A percentile compares a stretch with the other conserved stretches of the same genome.
Conservation (phyloP, 2,329 filamentous ascomycete genomes). For the Stachybotrys echinatus region DNA sequence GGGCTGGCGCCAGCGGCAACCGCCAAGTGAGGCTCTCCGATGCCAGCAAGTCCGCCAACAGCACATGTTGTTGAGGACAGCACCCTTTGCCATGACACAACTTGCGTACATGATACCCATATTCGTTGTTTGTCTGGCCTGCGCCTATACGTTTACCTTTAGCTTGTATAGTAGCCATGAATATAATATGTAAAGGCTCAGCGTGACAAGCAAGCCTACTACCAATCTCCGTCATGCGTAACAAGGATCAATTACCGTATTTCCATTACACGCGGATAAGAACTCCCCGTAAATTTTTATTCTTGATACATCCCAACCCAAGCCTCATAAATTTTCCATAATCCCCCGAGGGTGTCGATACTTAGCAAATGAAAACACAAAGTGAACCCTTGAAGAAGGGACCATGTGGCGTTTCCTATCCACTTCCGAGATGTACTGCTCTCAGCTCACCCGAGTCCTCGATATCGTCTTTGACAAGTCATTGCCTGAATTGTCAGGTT, state of each 20-base stretch:
- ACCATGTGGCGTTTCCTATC: background rate
- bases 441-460: background rate
- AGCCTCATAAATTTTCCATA: background rate
- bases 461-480: too few species aligned
- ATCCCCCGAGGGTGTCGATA: background rate
- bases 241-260: conserved; percentile 16
- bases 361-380: background rate
- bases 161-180: conserved; percentile 19
- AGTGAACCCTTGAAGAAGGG: background rate
- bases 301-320: conserved; percentile 10
- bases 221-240: too few species aligned
- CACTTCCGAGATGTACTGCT: background rate
- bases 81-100: background rate
- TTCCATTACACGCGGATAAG: conserved; percentile 23
- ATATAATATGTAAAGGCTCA: conserved; percentile 20
- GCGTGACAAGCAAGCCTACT: too few species aligned
- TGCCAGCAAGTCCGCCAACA: conserved; percentile 30
- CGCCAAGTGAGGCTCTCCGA: conserved; percentile 42
- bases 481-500: background rate
- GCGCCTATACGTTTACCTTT: too few species aligned
- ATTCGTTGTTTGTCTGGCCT: background rate
- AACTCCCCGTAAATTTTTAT: conserved; percentile 12
- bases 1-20: conserved; percentile 46
- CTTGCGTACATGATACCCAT: background rate
- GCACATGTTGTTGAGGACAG: conserved; percentile 42